Conservation (phyloP, 75 land plant genomes). For the Cupressus sempervirens region DNA sequence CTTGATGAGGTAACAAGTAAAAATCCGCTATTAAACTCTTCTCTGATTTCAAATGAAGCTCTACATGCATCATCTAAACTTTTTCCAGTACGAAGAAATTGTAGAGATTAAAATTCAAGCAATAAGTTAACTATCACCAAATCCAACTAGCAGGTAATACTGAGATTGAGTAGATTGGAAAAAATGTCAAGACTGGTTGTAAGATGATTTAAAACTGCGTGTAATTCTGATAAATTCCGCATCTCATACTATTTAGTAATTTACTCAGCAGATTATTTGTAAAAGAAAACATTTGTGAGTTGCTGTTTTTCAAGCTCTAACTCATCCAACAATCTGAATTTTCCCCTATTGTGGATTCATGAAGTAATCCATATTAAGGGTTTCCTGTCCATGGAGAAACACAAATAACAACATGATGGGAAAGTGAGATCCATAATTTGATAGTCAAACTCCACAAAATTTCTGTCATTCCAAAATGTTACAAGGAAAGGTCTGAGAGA, state of each 20-base stretch:
- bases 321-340: not conserved
- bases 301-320: not conserved
- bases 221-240: too few relatives aligned
- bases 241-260: too few relatives aligned
- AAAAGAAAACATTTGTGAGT: not conserved
- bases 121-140: not conserved
- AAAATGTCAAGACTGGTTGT: too few relatives aligned
- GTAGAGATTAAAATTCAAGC: not conserved
- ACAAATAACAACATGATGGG: not conserved
- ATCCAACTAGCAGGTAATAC: not conserved
- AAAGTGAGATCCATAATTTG: not conserved
- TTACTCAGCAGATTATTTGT: too few relatives aligned
- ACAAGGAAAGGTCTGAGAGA: too few relatives aligned
- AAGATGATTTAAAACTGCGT: too few relatives aligned
- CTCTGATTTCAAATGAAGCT: not conserved
- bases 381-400: not conserved
- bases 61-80: not conserved
- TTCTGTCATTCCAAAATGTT: too few relatives aligned
- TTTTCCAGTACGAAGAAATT: not conserved
- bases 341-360: not conserved
- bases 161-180: not conserved
- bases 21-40: not conserved
- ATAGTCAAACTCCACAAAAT: too few relatives aligned
- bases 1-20: not conserved
- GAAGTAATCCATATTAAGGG: not conserved